Evolutionary conservation across 768 basidiomycete genomes (phyloP), one percentile per base, ranked within the genome.

Genomic region (Jaapia argillacea): DNA sequence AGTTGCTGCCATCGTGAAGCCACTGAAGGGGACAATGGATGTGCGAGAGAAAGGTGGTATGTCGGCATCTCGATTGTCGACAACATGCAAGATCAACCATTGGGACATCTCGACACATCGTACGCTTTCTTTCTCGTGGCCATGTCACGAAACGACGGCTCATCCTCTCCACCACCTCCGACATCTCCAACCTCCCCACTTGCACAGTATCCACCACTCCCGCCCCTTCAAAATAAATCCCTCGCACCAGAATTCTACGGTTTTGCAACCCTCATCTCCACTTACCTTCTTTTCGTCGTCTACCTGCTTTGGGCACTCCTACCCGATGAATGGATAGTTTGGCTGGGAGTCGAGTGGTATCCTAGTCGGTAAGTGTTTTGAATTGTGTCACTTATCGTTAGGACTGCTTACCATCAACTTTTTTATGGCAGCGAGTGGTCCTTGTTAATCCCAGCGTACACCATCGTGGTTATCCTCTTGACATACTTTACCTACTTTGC

Each of bases 221-320:
- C 61, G 2, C 63, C 67, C 4, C 60, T 55, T 31, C 74, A 71
- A 42, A 57, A 64, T 47, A 75, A 74, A 48, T 82, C 78, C 57
- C 77, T 84, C 6, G 83, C 85, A 10, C 73, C 84, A 35, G 89
- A 92, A 62, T 83, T 90, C 54, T 89, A 90, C 51, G 89, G 90
- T n/a, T 92, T 91, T 57, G 85, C 85, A 4, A 85, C 85, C 13
- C 86, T 80, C 81, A 79, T 80, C 6, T 78, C 78, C 0, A 90
- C 90, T 0, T 79, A 74, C 41, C 61, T 89, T 22, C 60, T 77
- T 2, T 91, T 84, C 55, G 58, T 74, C 42, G 53, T 85, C 21
- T 90, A 84, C 56, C 54, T 89, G 25, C 63, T 89, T 4, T 92
- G 89, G 89, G 85, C 82, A 1, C 58, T 90, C 27, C 66, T 87